These are phyloP conservation scores for Termitomyces eurrhizus DNA, from an alignment of 768 basidiomycete species.

Conservation along the genomic window DNA sequence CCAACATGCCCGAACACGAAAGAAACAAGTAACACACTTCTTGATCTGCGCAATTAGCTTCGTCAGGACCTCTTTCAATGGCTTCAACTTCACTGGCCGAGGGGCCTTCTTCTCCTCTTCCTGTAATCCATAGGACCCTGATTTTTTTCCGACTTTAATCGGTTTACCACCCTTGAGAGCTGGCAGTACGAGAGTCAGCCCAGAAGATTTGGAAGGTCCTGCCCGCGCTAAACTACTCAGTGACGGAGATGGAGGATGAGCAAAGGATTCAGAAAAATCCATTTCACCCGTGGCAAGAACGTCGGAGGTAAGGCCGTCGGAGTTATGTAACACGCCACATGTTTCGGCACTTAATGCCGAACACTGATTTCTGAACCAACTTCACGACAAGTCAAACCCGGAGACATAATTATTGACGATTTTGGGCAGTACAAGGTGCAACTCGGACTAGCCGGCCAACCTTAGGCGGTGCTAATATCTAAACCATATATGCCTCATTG, in stretches of 20 bases:
- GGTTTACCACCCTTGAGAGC: constrained; percentile 61
- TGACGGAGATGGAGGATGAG: constrained; percentile 11
- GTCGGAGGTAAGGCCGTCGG: constrained; percentile 13
- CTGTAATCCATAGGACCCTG: constrained; percentile 24
- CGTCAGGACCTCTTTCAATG: constrained; percentile 69
- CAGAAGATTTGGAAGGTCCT: constrained; percentile 33
- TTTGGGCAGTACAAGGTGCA: not conserved
- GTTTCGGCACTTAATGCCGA: not conserved
- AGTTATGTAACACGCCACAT: constrained; percentile 4
- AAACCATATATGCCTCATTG: not conserved
- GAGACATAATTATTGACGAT: not conserved
- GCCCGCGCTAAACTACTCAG: constrained; percentile 17
- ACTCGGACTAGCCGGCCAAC: not conserved
- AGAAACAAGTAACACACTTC: constrained; percentile 44
- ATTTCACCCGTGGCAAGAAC: constrained; percentile 16
- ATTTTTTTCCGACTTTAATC: constrained; percentile 48
- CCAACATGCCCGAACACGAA: not conserved
- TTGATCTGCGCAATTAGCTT: constrained; percentile 71
- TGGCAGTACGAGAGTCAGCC: constrained; percentile 64
- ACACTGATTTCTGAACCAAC: not conserved
- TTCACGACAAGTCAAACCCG: not conserved
- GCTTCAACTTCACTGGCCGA: constrained; percentile 70
- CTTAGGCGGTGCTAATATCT: not conserved
- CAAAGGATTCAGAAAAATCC: constrained; percentile 20
- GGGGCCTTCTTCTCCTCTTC: constrained; percentile 40